phyloP scores from a whole-genome alignment of 768 basidiomycete genomes.

The Mycena chlorophos region DNA sequence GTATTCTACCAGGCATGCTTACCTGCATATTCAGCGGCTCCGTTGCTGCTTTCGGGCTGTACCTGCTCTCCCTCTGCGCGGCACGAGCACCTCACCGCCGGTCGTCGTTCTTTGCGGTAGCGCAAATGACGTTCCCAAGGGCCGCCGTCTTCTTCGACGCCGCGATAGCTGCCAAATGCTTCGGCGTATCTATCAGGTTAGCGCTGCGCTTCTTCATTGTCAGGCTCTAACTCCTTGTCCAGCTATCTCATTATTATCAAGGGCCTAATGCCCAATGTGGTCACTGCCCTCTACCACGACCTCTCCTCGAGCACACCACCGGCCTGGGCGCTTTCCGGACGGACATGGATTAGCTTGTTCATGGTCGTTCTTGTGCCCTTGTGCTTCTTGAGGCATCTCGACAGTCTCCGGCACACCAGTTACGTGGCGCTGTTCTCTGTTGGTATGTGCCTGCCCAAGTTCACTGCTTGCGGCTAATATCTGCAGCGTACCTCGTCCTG shows the following conservation, averaged over 20 bases:
- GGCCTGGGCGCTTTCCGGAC: slow-evolving; percentile 71
- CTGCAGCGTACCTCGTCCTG: slow-evolving; percentile 70
- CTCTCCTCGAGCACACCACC: slow-evolving; percentile 72
- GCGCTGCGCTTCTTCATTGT: slow-evolving; percentile 8
- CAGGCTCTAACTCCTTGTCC: slow-evolving; percentile 4
- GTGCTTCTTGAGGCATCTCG: slow-evolving; percentile 76
- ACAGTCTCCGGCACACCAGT: slow-evolving; percentile 87
- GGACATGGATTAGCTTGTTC: slow-evolving; percentile 79
- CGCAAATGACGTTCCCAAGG: slow-evolving; percentile 84
- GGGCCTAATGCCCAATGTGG: slow-evolving; percentile 89
- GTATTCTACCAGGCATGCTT: slow-evolving; percentile 84
- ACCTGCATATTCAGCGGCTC: slow-evolving; percentile 82
- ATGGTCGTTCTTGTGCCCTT: slow-evolving; percentile 80
- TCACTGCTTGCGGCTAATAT: slow-evolving; percentile 4
- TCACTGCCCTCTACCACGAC: slow-evolving; percentile 78
- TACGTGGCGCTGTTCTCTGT: slow-evolving; percentile 90
- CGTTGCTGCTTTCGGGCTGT: slow-evolving; percentile 82
- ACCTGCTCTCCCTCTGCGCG: slow-evolving; percentile 84
- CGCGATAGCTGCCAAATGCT: slow-evolving; percentile 94
- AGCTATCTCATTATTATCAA: slow-evolving; percentile 92
- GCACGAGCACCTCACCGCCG: slow-evolving; percentile 69
- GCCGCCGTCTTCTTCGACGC: slow-evolving; percentile 89
- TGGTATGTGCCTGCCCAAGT: slow-evolving; percentile 46
- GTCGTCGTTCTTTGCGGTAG: slow-evolving; percentile 83
- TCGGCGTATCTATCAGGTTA: slow-evolving; percentile 92